phyloP scores from a whole-genome alignment of 2,329 filamentous ascomycete genomes.

The Lachnellula cervina region DNA sequence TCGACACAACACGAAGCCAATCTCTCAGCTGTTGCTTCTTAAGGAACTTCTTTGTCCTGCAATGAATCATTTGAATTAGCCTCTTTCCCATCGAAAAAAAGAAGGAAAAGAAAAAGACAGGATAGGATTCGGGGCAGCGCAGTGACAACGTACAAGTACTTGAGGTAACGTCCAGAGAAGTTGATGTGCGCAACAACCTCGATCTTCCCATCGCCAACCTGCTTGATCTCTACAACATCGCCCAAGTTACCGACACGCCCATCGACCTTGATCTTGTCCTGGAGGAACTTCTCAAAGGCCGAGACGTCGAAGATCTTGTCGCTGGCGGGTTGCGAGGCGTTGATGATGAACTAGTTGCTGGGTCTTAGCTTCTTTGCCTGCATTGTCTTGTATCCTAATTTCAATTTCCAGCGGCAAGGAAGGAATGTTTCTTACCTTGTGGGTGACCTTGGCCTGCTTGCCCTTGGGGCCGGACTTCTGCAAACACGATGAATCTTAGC shows the following conservation, averaged over 20 bases:
- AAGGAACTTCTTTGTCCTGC: conserved; percentile 99
- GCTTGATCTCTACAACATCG: conserved; percentile 83
- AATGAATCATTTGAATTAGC: conserved; percentile 21
- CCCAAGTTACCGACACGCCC: conserved; percentile 97
- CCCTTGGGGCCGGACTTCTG: conserved; percentile 55
- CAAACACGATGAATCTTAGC: conserved; percentile 65
- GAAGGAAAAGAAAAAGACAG: no score
- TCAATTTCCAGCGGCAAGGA: not conserved
- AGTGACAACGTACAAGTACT: conserved; percentile 79
- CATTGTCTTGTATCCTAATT: no score
- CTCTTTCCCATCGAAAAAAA: not conserved
- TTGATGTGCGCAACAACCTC: conserved; percentile 97
- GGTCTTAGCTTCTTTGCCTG: not conserved
- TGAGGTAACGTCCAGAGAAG: conserved; percentile 97
- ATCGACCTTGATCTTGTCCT: conserved; percentile 99
- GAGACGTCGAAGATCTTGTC: conserved; percentile 99
- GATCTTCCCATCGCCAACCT: conserved; percentile 94
- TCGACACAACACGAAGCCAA: conserved; percentile 98
- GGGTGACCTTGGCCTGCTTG: conserved; percentile 69
- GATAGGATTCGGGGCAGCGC: no score
- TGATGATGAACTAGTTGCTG: conserved; percentile 85
- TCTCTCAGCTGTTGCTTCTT: conserved; percentile 99
- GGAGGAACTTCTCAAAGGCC: conserved; percentile 99
- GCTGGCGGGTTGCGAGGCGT: conserved; percentile 93
- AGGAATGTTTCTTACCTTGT: conserved; percentile 26